Evolutionary conservation across 2,329 filamentous ascomycete species (phyloP).

Genomic region (Botryotinia narcissicola): DNA sequence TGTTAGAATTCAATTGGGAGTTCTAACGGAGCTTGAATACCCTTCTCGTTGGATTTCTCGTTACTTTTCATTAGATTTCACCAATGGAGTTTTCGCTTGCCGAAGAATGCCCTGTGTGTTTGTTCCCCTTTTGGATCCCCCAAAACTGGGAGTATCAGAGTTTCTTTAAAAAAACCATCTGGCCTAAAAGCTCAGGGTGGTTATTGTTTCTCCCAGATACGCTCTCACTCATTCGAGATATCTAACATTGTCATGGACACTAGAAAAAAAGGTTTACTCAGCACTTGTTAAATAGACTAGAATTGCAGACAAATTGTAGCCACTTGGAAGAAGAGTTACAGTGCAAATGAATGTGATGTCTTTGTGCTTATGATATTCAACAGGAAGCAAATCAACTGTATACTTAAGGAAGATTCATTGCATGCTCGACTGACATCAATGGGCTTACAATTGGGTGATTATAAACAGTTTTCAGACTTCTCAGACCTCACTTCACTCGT

Average conservation of each 20-base stretch:
- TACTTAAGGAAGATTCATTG: background rate
- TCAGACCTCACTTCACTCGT: background rate
- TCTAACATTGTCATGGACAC: background rate
- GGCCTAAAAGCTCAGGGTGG: background rate
- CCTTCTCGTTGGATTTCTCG: background rate
- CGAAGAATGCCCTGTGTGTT: background rate
- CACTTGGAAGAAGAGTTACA: background rate
- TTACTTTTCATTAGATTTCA: background rate
- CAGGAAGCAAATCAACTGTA: background rate
- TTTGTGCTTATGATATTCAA: background rate
- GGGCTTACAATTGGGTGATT: background rate
- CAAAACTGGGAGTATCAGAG: background rate
- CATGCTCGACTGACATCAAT: background rate
- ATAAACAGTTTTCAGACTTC: background rate
- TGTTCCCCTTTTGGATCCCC: background rate
- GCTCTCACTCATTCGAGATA: slow-evolving; percentile 2
- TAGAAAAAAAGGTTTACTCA: background rate
- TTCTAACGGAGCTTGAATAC: background rate
- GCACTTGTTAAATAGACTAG: background rate
- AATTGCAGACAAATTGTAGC: background rate
- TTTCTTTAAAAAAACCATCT: background rate
- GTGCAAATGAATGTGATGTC: background rate
- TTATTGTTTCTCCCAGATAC: background rate
- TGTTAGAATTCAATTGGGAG: background rate
- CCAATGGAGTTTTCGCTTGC: background rate